Percentiles rank a stretch among this genome's conserved stretches.
phyloP scores from a whole-genome alignment of 2,329 filamentous ascomycete species.

The Epichloe typhina region DNA sequence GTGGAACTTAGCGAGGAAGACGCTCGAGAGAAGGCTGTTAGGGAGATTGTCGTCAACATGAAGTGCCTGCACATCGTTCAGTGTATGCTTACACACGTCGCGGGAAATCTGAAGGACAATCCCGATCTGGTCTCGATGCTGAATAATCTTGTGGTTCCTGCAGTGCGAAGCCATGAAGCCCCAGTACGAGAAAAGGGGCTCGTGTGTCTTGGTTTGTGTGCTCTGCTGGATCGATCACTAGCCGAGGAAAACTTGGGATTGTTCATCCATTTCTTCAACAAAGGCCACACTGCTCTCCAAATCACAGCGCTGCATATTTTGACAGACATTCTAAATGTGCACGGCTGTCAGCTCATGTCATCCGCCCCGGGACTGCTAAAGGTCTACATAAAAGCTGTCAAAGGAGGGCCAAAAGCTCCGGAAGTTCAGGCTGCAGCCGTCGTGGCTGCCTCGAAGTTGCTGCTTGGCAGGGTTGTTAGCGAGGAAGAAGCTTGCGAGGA shows the following conservation, averaged over 20 bases:
- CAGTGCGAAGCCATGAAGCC: slow-evolving; percentile 83
- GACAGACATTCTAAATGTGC: slow-evolving; percentile 82
- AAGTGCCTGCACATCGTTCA: slow-evolving; percentile 96
- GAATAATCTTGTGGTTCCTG: slow-evolving; percentile 91
- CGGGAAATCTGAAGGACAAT: slow-evolving; percentile 77
- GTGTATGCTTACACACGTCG: slow-evolving; percentile 91
- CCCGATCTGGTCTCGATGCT: slow-evolving; percentile 92
- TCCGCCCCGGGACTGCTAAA: slow-evolving; percentile 62
- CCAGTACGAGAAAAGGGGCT: slow-evolving; percentile 85
- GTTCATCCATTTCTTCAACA: slow-evolving; percentile 92
- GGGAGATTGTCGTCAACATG: slow-evolving; percentile 93
- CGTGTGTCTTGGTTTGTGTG: slow-evolving; percentile 79
- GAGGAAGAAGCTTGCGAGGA: slow-evolving; percentile 54
- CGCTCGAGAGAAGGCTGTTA: slow-evolving; percentile 61
- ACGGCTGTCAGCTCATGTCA: slow-evolving; percentile 65
- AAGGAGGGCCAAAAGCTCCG: slow-evolving; percentile 52
- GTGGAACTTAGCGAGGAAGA: slow-evolving; percentile 47
- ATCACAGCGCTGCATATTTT: slow-evolving; percentile 84
- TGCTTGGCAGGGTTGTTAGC: slow-evolving; percentile 67
- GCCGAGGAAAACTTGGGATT: slow-evolving; percentile 84
- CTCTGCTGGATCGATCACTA: slow-evolving; percentile 78
- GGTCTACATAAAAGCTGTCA: slow-evolving; percentile 72
- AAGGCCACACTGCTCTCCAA: slow-evolving; percentile 81
- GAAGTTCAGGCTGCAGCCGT: slow-evolving; percentile 73
- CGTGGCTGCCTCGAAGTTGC: slow-evolving; percentile 70